These are phyloP conservation scores for Secale cereale DNA, from an alignment of 176 grass and related monocot species.

Conservation along the genomic window DNA sequence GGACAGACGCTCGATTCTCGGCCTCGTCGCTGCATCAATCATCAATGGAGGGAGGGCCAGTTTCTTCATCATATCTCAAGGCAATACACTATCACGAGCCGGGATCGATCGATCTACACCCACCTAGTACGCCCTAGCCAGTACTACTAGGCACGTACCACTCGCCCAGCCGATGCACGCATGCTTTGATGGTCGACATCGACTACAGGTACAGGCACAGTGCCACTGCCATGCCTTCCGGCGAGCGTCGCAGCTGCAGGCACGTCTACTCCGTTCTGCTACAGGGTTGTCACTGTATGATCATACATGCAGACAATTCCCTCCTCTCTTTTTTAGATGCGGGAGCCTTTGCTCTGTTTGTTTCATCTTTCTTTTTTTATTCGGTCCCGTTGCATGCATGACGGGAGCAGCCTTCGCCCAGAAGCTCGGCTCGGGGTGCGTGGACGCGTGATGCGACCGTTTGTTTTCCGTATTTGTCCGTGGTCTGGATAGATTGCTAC, in stretches of 20 bases:
- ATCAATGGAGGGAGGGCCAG: too few species aligned
- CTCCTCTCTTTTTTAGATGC: not conserved
- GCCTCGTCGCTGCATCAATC: too few species aligned
- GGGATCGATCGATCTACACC: too few species aligned
- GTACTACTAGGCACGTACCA: not conserved
- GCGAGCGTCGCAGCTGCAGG: not conserved
- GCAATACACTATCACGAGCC: too few species aligned
- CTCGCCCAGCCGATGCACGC: not conserved
- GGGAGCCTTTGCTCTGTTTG: not conserved
- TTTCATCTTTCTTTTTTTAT: too few species aligned
- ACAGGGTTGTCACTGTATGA: constrained; percentile 1
- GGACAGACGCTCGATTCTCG: too few species aligned
- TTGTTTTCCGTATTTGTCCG: not conserved
- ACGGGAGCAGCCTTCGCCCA: not conserved
- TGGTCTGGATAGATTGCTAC: not conserved
- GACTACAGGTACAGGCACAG: not conserved
- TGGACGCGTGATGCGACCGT: not conserved
- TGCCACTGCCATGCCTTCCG: not conserved
- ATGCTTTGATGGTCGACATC: not conserved
- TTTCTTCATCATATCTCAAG: too few species aligned
- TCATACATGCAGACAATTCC: not conserved
- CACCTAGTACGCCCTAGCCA: too few species aligned
- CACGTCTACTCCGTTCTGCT: not conserved
- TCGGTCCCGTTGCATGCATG: not conserved
- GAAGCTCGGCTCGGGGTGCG: not conserved